Evolutionary conservation across 768 basidiomycete genomes (phyloP), one percentile per base, ranked within the genome.

Genomic region (Lanmaoa pseudosensibilis): DNA sequence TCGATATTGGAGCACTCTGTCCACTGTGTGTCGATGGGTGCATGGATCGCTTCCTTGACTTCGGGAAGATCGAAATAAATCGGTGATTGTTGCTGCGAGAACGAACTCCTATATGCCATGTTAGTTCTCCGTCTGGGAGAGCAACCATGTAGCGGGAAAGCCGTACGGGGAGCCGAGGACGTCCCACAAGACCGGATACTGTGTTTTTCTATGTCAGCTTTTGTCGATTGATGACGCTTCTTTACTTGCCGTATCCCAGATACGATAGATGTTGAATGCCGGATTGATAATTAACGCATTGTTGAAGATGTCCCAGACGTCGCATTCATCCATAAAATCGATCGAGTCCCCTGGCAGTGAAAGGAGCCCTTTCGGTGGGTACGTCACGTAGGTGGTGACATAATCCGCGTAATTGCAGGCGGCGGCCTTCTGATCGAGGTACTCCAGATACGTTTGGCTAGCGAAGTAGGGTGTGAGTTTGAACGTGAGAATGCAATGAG

Each of bases 81-180:
- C 2, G 87, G 88, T 0, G 81, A 66, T 62, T 88, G 87, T 5
- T 65, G 62, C 32, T 88, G 75, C 3, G 65, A 59, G 70, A 83
- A 85, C 0, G 84, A 80, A 10, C 84, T 85, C 2, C 84, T 86
- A 62, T 11, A 12, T 16, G 18, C 2, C n/a, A 19, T 18, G 23
- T 63, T 5, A 51, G 44, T 46, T 38, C 27, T 10, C 19, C 34
- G n/a, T 33, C 21, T 18, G 45, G 3, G 34, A 46, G 18, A 41
- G 16, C 0, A 5, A 16, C 2, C 13, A 10, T 5, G 16, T 16
- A 43, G 13, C 2, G 23, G 34, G 46, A 47, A 33, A 11, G 2
- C 67, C 83, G 34, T 62, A 87, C 83, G 88, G 88, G 79, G 87
- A 90, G n/a, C 88, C 88, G 32, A 90, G 84, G 6, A 90, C 87